A percentile compares a stretch with the other conserved stretches of the same genome.
phyloP scores from a whole-genome alignment of 1,284 basidiomycete genomes.

The Cutaneotrichosporon dermatis region DNA sequence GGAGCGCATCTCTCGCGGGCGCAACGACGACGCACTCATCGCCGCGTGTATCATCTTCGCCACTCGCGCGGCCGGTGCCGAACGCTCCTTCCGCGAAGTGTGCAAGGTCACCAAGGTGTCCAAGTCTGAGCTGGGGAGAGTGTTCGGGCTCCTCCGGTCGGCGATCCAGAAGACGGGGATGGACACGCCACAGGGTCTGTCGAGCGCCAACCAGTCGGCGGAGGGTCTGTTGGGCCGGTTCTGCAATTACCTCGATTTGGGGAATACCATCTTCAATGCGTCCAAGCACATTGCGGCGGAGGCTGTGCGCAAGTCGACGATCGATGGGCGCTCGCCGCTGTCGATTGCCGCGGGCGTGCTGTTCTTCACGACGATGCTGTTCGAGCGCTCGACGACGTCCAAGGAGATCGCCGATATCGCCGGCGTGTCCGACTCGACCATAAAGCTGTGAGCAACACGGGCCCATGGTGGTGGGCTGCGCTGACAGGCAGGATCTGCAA shows the following conservation, averaged over 20 bases:
- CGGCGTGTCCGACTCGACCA: slow-evolving; percentile 94
- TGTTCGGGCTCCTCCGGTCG: slow-evolving; percentile 61
- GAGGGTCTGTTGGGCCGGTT: slow-evolving; percentile 89
- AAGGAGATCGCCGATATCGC: slow-evolving; percentile 88
- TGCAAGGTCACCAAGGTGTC: slow-evolving; percentile 87
- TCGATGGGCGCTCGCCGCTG: slow-evolving; percentile 88
- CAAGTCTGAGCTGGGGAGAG: slow-evolving; percentile 85
- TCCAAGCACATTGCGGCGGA: slow-evolving; percentile 78
- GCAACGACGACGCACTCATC: slow-evolving; percentile 81
- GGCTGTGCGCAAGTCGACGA: slow-evolving; percentile 77
- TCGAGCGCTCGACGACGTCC: slow-evolving; percentile 68
- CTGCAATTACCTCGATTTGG: slow-evolving; percentile 66
- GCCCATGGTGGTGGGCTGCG: too few relatives aligned
- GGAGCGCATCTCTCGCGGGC: slow-evolving; percentile 80
- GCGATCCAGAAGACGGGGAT: slow-evolving; percentile 19
- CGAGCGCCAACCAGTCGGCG: slow-evolving; percentile 56
- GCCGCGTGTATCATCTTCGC: slow-evolving; percentile 98
- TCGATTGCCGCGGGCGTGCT: slow-evolving; percentile 95
- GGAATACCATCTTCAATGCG: slow-evolving; percentile 50
- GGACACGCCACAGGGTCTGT: slow-evolving; percentile 12
- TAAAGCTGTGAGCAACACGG: slow-evolving; percentile 59
- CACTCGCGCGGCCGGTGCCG: slow-evolving; percentile 87
- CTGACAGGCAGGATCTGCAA: slow-evolving; percentile 38
- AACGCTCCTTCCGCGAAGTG: slow-evolving; percentile 92
- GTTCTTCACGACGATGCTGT: slow-evolving; percentile 81